These are phyloP conservation scores for Lecanosticta acicola DNA, from an alignment of 2,329 filamentous ascomycete genomes.

Conservation along the genomic window DNA sequence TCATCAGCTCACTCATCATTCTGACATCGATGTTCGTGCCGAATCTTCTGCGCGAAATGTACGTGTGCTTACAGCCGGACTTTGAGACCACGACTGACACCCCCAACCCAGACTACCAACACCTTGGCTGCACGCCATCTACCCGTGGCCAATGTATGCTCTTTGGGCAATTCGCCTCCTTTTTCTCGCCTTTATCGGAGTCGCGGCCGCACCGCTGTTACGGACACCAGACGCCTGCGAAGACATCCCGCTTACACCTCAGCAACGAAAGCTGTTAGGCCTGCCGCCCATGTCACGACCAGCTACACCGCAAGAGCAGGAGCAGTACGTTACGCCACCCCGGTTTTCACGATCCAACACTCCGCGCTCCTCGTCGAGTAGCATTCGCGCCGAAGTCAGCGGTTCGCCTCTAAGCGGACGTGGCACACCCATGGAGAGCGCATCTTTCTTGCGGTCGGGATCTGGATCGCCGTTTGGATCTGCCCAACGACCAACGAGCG, in stretches of 20 bases:
- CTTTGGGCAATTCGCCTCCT: conserved; percentile 51
- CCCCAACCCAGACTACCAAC: conserved; percentile 13
- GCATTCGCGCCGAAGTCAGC: conserved; percentile 30
- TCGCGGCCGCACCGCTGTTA: conserved; percentile 67
- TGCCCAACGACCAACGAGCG: conserved; percentile 2
- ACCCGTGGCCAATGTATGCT: conserved; percentile 34
- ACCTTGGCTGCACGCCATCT: conserved; percentile 12
- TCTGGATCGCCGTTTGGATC: conserved; percentile 17
- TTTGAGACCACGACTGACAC: not conserved
- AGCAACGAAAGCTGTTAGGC: conserved; percentile 77
- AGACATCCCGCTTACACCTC: conserved; percentile 87
- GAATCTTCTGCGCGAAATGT: conserved; percentile 31
- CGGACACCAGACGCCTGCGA: conserved; percentile 68
- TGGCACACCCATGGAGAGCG: conserved; percentile 32
- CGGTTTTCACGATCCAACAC: conserved; percentile 73
- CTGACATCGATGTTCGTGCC: conserved; percentile 45
- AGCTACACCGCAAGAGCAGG: conserved; percentile 60
- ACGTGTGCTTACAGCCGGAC: conserved; percentile 1
- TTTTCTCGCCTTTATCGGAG: conserved; percentile 56
- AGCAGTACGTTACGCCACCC: conserved; percentile 77
- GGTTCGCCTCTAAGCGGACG: conserved; percentile 55
- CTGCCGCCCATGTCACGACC: conserved; percentile 62
- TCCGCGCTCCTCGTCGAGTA: conserved; percentile 55
- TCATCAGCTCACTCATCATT: conserved; percentile 60
- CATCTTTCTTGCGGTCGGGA: conserved; percentile 5